Evolutionary conservation across 1,284 basidiomycete species (phyloP).

Genomic region (Fomitopsis betulina): DNA sequence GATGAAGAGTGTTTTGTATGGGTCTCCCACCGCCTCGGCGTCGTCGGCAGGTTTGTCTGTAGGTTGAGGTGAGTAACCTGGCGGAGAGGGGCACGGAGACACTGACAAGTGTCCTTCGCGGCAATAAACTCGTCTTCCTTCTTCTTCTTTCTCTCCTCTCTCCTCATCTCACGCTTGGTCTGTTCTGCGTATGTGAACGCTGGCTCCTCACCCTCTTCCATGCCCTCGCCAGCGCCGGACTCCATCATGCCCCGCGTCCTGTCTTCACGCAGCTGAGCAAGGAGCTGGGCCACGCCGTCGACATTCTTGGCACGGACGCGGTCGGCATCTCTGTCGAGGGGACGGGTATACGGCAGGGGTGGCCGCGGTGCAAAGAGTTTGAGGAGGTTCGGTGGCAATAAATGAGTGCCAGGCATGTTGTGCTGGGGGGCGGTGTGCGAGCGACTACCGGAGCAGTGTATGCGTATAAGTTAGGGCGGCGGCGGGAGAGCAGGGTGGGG

Average conservation of each 20-base stretch:
- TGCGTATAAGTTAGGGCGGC: neutral
- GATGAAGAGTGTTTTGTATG: slow-evolving; percentile 98
- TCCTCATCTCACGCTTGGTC: slow-evolving; percentile 69
- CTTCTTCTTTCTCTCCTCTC: slow-evolving; percentile 79
- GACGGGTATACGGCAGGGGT: slow-evolving; percentile 79
- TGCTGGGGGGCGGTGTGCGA: neutral
- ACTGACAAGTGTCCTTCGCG: slow-evolving; percentile 81
- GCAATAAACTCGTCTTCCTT: slow-evolving; percentile 77
- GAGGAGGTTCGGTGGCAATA: slow-evolving; percentile 90
- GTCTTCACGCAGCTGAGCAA: slow-evolving; percentile 73
- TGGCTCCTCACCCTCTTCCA: slow-evolving; percentile 81
- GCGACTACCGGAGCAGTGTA: neutral
- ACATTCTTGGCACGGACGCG: slow-evolving; percentile 70
- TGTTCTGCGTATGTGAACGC: slow-evolving; percentile 75
- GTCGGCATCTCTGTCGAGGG: slow-evolving; percentile 79
- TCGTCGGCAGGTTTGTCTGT: slow-evolving; percentile 90
- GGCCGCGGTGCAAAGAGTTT: slow-evolving; percentile 93
- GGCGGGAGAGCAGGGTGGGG: neutral
- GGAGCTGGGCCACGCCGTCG: slow-evolving; percentile 66
- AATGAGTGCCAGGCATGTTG: slow-evolving; percentile 76
- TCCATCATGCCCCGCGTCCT: slow-evolving; percentile 65
- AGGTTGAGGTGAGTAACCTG: slow-evolving; percentile 1
- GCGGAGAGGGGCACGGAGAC: neutral
- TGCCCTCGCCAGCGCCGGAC: slow-evolving; percentile 49
- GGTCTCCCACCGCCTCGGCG: slow-evolving; percentile 91